Base-by-base conservation (phyloP, 805 yeast species). In the Wickerhamiella cacticola region DNA sequence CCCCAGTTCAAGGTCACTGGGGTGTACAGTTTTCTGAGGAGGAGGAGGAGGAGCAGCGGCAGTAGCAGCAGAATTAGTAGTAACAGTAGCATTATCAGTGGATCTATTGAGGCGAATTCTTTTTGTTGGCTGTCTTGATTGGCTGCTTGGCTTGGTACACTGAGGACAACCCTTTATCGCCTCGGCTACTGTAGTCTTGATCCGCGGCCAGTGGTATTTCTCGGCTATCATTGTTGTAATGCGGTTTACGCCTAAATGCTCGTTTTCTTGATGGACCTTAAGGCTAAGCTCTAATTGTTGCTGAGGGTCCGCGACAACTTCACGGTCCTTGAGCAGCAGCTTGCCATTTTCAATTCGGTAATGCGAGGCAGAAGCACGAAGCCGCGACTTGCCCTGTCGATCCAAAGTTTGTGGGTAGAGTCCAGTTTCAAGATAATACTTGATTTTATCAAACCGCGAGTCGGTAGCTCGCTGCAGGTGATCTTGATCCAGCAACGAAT, bases 221-320 rank as follows among this genome's bases (percentile, higher is more conserved):
- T 82, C 92, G 1, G 88, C 75, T 15, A 92, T 75, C 15, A 74
- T 66, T 0, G 89, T 68, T 0, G 96, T 87, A 1, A 94, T 80
- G 58, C 80, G 84, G 65, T 89, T 89, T 53, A 89, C 86, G 9
- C 97, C 97, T 10, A 80, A 80, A 60, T 89, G 98, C 40, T 72
- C 75, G 18, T 72, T 63, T 53, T 72, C 60, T 15, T 34, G 34
- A 61, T 89, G 98, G 18, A 77, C 66, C 39, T 79, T 81, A 7
- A 76, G 71, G 28, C 88, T 84, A 25, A 89, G 78, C 53, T 77
- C 79, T 41, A 80, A 60, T 64, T 88, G 97, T 45, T 79, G 74
- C 1, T 70, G 75, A 0, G 84, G 81, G 52, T 82, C 88, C 26
- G 80, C 69, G 1, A 89, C 73, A n/a, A 89, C 96, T 61, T 85